A percentile compares a stretch with the other conserved stretches of the same genome.
Conservation (phyloP, 2,329 filamentous ascomycete genomes). For the Coleophoma eucalyptorum region DNA sequence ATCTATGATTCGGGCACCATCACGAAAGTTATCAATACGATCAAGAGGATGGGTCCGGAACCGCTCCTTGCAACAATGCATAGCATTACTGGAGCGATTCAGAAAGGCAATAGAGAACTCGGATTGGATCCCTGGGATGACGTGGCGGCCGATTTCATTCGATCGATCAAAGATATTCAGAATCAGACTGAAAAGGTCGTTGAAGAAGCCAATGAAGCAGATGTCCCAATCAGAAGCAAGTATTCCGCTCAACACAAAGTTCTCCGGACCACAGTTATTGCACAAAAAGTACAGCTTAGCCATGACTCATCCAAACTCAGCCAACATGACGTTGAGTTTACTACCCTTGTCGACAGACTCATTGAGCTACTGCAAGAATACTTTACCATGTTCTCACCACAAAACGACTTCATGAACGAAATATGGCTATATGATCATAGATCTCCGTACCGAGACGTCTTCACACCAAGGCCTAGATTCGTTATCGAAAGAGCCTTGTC, state of each 20-base stretch:
- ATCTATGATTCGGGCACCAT: conserved; percentile 51
- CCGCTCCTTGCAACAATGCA: conserved; percentile 38
- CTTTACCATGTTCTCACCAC: conserved; percentile 34
- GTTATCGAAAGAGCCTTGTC: conserved; percentile 69
- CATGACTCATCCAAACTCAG: conserved; percentile 69
- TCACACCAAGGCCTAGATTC: conserved; percentile 68
- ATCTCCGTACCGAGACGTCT: conserved; percentile 67
- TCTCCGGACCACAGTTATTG: conserved; percentile 72
- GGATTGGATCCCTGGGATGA: conserved; percentile 25
- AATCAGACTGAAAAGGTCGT: conserved; percentile 43
- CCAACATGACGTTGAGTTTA: conserved; percentile 67
- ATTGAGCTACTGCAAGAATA: conserved; percentile 44
- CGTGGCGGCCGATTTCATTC: conserved; percentile 15
- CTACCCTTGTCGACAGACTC: conserved; percentile 56
- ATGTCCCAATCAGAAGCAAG: conserved; percentile 62
- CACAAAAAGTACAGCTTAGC: conserved; percentile 77
- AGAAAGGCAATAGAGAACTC: conserved; percentile 16
- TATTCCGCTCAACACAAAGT: conserved; percentile 70
- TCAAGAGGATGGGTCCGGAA: conserved; percentile 57
- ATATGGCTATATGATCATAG: conserved; percentile 72
- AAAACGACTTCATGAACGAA: conserved; percentile 61
- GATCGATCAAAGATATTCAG: conserved; percentile 28
- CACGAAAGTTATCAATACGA: conserved; percentile 33
- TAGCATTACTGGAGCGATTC: conserved; percentile 31
- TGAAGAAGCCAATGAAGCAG: conserved; percentile 37